Percentiles rank a stretch among this genome's conserved stretches.
phyloP scores from a whole-genome alignment of 176 grass and related monocot species.

The Triticum aestivum region DNA sequence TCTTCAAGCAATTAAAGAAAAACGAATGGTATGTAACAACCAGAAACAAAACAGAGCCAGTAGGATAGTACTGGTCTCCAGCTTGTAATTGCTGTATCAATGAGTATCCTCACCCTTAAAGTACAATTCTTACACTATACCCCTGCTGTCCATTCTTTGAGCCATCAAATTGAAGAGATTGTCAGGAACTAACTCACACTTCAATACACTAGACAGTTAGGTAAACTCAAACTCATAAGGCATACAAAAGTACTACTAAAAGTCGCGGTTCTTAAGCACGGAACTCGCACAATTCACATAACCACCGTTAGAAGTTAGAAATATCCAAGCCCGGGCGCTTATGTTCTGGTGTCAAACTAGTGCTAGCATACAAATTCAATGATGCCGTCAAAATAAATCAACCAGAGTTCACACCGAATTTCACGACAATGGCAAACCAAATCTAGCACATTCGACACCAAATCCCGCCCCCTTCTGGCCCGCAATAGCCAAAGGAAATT shows the following conservation, averaged over 20 bases:
- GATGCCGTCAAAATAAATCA: background rate
- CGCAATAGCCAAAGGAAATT: background rate
- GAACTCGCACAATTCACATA: too few relatives aligned
- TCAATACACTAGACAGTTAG: too few relatives aligned
- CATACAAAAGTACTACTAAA: too few relatives aligned
- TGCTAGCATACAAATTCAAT: background rate
- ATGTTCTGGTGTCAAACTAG: background rate
- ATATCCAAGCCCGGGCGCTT: background rate
- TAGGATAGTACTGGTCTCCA: background rate
- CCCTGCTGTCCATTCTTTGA: background rate
- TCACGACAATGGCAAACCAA: background rate
- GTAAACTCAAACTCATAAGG: too few relatives aligned
- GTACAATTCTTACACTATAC: background rate
- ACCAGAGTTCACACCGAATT: background rate
- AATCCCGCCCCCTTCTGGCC: background rate
- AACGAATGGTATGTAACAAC: background rate
- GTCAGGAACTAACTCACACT: too few relatives aligned
- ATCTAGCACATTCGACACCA: conserved; percentile 23
- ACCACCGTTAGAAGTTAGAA: background rate
- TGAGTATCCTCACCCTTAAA: background rate
- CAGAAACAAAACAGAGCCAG: background rate
- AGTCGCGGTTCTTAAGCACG: too few relatives aligned
- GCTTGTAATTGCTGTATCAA: background rate
- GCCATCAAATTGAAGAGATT: too few relatives aligned
- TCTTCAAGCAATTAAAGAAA: background rate